Conservation (phyloP, 2,329 filamentous ascomycete species). For the Talaromyces sp. region DNA sequence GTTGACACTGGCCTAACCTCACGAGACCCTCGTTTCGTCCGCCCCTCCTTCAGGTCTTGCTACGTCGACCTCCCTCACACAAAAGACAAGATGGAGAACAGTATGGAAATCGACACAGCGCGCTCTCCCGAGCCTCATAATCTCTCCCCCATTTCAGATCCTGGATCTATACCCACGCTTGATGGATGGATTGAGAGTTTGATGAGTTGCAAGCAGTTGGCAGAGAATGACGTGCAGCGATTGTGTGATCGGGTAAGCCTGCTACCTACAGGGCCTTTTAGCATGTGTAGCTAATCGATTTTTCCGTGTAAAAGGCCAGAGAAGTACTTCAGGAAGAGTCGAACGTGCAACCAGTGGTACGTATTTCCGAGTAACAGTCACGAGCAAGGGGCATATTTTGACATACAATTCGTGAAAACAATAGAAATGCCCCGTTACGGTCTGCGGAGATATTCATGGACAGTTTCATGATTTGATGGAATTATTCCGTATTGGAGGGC, state of each 20-base stretch:
- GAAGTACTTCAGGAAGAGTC: conserved; percentile 97
- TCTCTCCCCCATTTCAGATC: conserved; percentile 73
- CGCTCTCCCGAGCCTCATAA: conserved; percentile 76
- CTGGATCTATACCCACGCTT: conserved; percentile 84
- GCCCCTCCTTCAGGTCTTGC: conserved; percentile 26
- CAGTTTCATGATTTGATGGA: conserved; percentile 99
- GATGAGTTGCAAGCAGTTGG: conserved; percentile 98
- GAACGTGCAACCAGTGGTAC: conserved; percentile 97
- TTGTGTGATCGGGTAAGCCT: conserved; percentile 89
- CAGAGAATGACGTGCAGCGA: conserved; percentile 89
- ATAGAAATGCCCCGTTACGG: conserved; percentile 96
- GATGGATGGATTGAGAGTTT: conserved; percentile 98
- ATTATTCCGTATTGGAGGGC: conserved; percentile 97
- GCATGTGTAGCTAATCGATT: conserved; percentile 5
- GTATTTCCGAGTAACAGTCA: conserved; percentile 29
- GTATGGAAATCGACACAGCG: conserved; percentile 93
- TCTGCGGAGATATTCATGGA: conserved; percentile 98
- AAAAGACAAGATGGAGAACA: conserved; percentile 72
- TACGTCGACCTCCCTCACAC: conserved; percentile 24
- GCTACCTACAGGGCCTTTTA: conserved; percentile 7
- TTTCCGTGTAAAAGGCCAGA: conserved; percentile 61
- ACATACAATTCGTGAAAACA: conserved; percentile 24
- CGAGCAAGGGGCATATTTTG: conserved; percentile 17
- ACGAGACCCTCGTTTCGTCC: conserved; percentile 20
- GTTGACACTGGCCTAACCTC: conserved; percentile 7